Evolutionary conservation across 768 basidiomycete species (phyloP), one percentile per base, ranked within the genome.

Genomic region (Suillus decipiens): DNA sequence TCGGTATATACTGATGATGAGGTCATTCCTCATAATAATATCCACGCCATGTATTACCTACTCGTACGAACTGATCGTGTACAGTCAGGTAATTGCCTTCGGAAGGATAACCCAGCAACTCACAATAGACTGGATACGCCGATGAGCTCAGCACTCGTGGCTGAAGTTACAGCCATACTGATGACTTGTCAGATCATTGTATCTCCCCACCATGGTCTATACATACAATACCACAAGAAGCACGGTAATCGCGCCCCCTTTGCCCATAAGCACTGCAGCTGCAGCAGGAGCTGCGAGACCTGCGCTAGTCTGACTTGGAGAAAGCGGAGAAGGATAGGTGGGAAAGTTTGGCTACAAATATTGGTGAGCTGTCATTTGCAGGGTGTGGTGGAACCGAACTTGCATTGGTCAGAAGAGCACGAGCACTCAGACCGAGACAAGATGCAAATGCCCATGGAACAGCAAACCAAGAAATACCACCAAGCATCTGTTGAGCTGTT

Each of bases 381-480:
- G 14, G n/a, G n/a, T 2, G 14, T n/a, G 17, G 1, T 22, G 17
- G 7, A 1, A 45, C 34, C 3, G 17, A 31, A 68, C 71, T 59
- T 59, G 76, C 73, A 61, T 79, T 68, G 42, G 71, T 67, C 54
- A 72, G 67, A 50, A 79, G 68, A 12, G 73, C 81, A 51, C 75
- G 69, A 0, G 79, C 79, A 56, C 79, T 73, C n/a, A 83, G 68
- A 24, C 82, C 82, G 59, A 83, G 73, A 50, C 79, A 79, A 5
- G 81, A 81, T 9, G 78, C 82, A 63, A 84, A 82, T 0, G 78
- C 80, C 68, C 82, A 84, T 14, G 83, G 83, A n/a, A 83, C 80
- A 5, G 81, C 79, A 59, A 84, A 82, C 85, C 85, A 86, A 1
- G 84, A 84, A 37, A 86, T 69, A 6, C 84, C 85, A 4, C 86